Evolutionary conservation across 2,329 filamentous ascomycete genomes (phyloP).

Genomic region (Penicillium nordicum): DNA sequence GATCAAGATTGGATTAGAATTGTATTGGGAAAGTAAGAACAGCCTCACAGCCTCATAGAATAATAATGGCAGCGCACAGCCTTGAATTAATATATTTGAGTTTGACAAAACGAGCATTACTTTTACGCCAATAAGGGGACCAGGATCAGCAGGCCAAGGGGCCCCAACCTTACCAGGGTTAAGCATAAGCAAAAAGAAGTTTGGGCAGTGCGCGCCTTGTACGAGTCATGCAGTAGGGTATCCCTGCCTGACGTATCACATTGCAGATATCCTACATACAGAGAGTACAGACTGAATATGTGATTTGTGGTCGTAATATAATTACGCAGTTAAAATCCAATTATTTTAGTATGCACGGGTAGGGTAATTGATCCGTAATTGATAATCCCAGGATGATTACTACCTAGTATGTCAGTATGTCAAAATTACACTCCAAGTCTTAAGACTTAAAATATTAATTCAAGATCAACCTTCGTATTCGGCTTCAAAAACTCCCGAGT

Average conservation of each 20-base stretch:
- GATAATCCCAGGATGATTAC: neutral
- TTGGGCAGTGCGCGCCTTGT: constrained; percentile 27
- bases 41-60: neutral
- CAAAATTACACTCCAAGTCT: neutral
- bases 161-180: constrained; percentile 39
- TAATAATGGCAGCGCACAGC: constrained; percentile 2
- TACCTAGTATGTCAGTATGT: neutral
- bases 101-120: constrained; percentile 12
- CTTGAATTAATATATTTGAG: constrained; percentile 18
- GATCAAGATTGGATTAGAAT: neutral
- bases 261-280: neutral
- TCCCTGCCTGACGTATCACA: constrained; percentile 25
- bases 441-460: neutral
- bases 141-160: constrained; percentile 25
- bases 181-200: constrained; percentile 34
- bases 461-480: constrained; percentile 17
- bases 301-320: neutral
- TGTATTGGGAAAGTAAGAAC: neutral
- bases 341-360: neutral
- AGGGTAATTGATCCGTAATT: neutral
- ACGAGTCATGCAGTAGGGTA: constrained; percentile 23
- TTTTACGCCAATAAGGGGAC: constrained; percentile 17
- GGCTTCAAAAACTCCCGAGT: constrained; percentile 16
- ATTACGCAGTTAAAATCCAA: neutral
- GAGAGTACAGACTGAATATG: neutral